Evolutionary conservation across 208 protist genomes (phyloP), one percentile per base, ranked within the genome.

Genomic region (Trypanosoma rangeli): DNA sequence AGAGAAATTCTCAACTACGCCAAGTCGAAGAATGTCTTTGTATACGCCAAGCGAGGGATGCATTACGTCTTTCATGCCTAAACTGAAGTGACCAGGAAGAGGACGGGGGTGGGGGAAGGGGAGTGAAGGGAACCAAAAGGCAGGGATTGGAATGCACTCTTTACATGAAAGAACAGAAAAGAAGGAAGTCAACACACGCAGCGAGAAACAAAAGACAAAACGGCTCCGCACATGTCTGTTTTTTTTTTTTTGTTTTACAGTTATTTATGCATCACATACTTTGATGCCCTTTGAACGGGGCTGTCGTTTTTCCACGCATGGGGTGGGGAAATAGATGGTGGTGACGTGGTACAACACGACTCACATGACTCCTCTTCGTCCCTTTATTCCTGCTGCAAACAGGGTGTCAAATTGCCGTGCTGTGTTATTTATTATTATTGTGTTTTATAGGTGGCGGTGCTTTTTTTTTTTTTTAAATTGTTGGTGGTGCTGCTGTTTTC

Each of bases 1-100:
- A 62, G 84, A 20, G 91, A 96, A 50, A 73, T 96, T 50, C 60
- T 96, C 15, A 93, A 93, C 68, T 90, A 85, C 35, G 87, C 88
- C 15, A 91, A 88, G 59, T 75, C 73, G 0, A 94, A 92, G 74
- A 87, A 83, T 64, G 83, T 96, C 15, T 92, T 91, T 77, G 59
- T 96, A 15, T 96, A 96, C 63, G 85, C 76, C 3, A 90, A 88
- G 50, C 92, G 86, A 58, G 91, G 85, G 13, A 26, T 69, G 35
- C 64, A 74, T 20, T 94, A 86, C 65, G 65, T 90, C 44, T 96
- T 93, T 64, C 76, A 87, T 49, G 72, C 79, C 22, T 94, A 84
- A 55, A 42, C 29, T 48, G 15, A 37, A 64, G 62, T n/a, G n/a
- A n/a, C n/a, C 18, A 50, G 33, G 58, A 59, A 42, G 22, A 35